Evolutionary conservation across 2,329 filamentous ascomycete genomes (phyloP).

Genomic region (Biscogniauxia marginata): DNA sequence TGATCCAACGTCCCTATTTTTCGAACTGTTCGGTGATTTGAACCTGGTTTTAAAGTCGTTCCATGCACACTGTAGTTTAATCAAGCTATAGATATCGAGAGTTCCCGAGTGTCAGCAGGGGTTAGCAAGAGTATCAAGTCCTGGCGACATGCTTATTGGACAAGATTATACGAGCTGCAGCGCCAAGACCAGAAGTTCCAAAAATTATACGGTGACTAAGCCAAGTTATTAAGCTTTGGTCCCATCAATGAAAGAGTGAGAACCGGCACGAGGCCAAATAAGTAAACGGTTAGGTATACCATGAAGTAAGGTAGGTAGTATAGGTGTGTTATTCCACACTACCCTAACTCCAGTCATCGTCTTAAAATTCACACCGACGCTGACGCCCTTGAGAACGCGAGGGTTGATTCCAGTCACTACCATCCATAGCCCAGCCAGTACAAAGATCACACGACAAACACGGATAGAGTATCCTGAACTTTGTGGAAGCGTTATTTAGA

Average conservation of each 20-base stretch:
- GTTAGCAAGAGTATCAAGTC: not conserved
- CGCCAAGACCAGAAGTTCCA: constrained; percentile 4
- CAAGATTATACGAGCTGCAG: constrained; percentile 9
- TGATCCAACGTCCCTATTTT: not conserved
- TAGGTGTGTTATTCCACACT: not conserved
- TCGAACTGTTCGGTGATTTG: not conserved
- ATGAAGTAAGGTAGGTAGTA: not conserved
- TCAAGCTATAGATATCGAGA: not conserved
- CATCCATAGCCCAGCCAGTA: not conserved
- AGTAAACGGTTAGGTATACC: not conserved
- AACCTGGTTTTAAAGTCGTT: not conserved
- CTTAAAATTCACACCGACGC: not conserved
- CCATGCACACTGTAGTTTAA: not conserved
- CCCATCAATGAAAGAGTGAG: not conserved
- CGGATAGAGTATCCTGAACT: too few species aligned
- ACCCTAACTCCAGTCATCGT: not conserved
- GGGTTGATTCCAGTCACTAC: not conserved
- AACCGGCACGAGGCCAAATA: not conserved
- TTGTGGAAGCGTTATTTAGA: not conserved
- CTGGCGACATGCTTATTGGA: constrained; percentile 6
- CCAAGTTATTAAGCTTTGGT: constrained; percentile 1
- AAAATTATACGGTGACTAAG: constrained; percentile 8
- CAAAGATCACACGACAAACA: too few species aligned
- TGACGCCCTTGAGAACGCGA: not conserved
- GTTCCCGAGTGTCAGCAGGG: not conserved